phyloP scores from a whole-genome alignment of 805 yeast genomes.

The Candida peoriensis region DNA sequence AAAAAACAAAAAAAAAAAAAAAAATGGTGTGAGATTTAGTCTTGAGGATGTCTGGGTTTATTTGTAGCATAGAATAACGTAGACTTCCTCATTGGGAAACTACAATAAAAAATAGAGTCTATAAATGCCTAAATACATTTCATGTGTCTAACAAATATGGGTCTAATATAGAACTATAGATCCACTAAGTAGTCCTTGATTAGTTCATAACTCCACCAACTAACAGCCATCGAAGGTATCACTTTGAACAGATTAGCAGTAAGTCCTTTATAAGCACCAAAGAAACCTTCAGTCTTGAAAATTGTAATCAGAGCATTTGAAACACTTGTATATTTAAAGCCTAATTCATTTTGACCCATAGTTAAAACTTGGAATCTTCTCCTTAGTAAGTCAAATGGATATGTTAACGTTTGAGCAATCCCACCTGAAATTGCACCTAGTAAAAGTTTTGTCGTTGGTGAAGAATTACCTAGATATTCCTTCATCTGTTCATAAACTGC shows the following conservation, averaged over 20 bases:
- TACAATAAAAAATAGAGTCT: background rate
- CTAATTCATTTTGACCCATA: conserved; percentile 70
- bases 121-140: no score
- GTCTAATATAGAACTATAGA: no score
- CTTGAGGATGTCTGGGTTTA: conserved; percentile 4
- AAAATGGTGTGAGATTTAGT: background rate
- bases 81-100: conserved; percentile 6
- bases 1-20: no score
- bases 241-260: conserved; percentile 83
- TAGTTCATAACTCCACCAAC: conserved; percentile 83
- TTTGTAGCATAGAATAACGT: background rate
- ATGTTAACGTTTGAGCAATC: conserved; percentile 82
- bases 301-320: conserved; percentile 69
- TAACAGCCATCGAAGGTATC: conserved; percentile 93
- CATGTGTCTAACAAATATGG: no score
- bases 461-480: conserved; percentile 41
- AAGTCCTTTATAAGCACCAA: conserved; percentile 69
- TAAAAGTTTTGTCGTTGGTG: conserved; percentile 51
- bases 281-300: conserved; percentile 65
- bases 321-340: conserved; percentile 77
- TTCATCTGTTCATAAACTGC: conserved; percentile 81
- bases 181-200: conserved; percentile 41
- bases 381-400: conserved; percentile 86
- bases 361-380: conserved; percentile 88
- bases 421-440: conserved; percentile 89